Evolutionary conservation across 2,329 filamentous ascomycete genomes (phyloP).

Genomic region (Fusarium pseudonygamai): DNA sequence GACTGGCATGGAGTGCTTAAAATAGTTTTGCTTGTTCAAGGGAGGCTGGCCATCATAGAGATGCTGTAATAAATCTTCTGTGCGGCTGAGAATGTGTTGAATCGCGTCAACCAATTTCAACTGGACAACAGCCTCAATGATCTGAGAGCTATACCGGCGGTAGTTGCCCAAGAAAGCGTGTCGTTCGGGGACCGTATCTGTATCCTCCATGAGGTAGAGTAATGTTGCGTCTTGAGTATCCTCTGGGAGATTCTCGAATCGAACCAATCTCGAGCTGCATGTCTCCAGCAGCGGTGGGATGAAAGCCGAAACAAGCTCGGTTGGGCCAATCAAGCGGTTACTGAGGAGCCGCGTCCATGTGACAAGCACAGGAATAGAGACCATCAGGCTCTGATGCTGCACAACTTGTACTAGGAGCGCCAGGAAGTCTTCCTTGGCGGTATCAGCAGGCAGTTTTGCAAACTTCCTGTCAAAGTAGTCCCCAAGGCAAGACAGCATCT

Average conservation of each 20-base stretch:
- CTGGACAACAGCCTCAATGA: constrained; percentile 88
- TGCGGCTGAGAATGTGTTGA: constrained; percentile 82
- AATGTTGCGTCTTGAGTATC: constrained; percentile 83
- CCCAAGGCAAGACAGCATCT: constrained; percentile 87
- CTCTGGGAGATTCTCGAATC: constrained; percentile 87
- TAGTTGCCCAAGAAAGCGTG: constrained; percentile 98
- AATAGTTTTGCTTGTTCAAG: constrained; percentile 71
- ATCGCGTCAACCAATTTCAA: constrained; percentile 86
- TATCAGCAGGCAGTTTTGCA: constrained; percentile 68
- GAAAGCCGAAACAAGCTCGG: constrained; percentile 68
- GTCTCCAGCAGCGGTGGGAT: constrained; percentile 82
- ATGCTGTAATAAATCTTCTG: constrained; percentile 77
- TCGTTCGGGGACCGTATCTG: constrained; percentile 91
- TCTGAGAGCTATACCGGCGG: constrained; percentile 84
- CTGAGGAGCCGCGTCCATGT: constrained; percentile 87
- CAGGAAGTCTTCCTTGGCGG: constrained; percentile 78
- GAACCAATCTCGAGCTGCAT: constrained; percentile 83
- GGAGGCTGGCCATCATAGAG: constrained; percentile 76
- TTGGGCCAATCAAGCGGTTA: constrained; percentile 72
- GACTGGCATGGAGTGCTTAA: constrained; percentile 75
- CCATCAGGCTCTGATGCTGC: constrained; percentile 85
- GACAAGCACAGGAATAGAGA: constrained; percentile 92
- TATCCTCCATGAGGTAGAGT: constrained; percentile 88
- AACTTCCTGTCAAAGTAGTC: constrained; percentile 85
- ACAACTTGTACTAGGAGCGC: constrained; percentile 81